Conservation (phyloP, 2,329 filamentous ascomycete genomes). For the Nemania sp. region DNA sequence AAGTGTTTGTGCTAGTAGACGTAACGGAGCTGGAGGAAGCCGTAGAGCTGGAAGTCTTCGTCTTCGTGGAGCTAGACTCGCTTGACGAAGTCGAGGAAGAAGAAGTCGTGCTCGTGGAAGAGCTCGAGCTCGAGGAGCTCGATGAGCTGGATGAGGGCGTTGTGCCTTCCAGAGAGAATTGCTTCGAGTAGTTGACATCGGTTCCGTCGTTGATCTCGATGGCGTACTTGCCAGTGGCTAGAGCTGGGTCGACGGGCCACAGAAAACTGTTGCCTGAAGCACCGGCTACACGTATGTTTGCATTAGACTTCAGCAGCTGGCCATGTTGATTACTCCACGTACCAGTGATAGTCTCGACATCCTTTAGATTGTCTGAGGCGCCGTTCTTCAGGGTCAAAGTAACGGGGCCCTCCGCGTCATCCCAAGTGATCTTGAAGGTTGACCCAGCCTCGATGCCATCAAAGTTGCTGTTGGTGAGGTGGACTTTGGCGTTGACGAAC, state of each 20-base stretch:
- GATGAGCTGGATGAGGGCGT: too few species aligned
- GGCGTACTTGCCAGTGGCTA: slow-evolving; percentile 49
- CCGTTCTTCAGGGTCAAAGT: slow-evolving; percentile 50
- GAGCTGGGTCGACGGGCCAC: slow-evolving; percentile 45
- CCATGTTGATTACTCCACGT: slow-evolving; percentile 30
- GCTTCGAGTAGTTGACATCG: slow-evolving; percentile 50
- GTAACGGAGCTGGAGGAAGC: slow-evolving; percentile 8
- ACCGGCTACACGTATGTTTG: slow-evolving; percentile 38
- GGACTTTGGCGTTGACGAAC: slow-evolving; percentile 39
- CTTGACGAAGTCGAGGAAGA: slow-evolving; percentile 2
- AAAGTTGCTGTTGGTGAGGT: slow-evolving; percentile 45
- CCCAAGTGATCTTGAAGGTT: slow-evolving; percentile 52
- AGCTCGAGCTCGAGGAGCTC: slow-evolving; percentile 26
- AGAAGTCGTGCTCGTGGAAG: slow-evolving; percentile 21
- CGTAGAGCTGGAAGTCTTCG: slow-evolving; percentile 14
- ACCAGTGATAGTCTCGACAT: slow-evolving; percentile 45
- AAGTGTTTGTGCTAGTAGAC: background rate
- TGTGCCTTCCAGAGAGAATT: slow-evolving; percentile 44
- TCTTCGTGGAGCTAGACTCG: background rate
- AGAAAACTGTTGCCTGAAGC: slow-evolving; percentile 44
- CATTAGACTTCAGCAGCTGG: background rate
- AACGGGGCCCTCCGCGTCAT: slow-evolving; percentile 46
- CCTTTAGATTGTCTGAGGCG: slow-evolving; percentile 41
- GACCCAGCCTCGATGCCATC: slow-evolving; percentile 43
- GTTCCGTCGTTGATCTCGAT: slow-evolving; percentile 50